These are phyloP conservation scores for Phytophthora crassamura DNA, from an alignment of 352 stramenopile species.

Conservation along the genomic window DNA sequence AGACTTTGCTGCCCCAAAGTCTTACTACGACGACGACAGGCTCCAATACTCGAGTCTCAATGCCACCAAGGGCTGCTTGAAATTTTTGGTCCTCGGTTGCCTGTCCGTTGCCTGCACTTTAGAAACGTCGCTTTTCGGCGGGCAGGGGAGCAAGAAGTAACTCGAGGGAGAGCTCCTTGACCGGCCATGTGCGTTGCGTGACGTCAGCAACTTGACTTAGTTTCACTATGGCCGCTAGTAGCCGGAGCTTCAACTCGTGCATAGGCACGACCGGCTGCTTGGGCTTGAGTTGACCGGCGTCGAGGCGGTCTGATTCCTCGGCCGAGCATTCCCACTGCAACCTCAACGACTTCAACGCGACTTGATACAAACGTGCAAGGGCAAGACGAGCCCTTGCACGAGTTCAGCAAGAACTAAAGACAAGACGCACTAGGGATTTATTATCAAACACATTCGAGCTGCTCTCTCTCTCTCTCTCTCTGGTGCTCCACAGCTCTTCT, in stretches of 20 bases:
- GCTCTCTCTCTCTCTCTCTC: too few relatives aligned
- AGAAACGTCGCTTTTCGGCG: too few relatives aligned
- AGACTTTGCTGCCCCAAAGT: too few relatives aligned
- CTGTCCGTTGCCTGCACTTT: too few relatives aligned
- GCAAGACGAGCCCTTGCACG: constrained; percentile 1
- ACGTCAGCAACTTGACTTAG: constrained; percentile 5
- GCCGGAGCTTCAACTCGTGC: constrained; percentile 31
- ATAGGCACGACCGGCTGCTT: constrained; percentile 26
- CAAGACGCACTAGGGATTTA: not conserved
- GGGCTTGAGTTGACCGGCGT: constrained; percentile 7
- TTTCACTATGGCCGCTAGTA: constrained; percentile 3
- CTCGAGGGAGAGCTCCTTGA: constrained; percentile 24
- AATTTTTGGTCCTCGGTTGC: too few relatives aligned
- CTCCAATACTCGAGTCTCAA: not conserved
- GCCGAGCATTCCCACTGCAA: constrained; percentile 4
- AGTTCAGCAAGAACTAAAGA: too few relatives aligned
- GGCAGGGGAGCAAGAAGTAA: not conserved
- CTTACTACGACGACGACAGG: too few relatives aligned
- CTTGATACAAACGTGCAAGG: constrained; percentile 30
- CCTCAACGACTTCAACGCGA: constrained; percentile 12
- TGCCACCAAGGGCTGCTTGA: constrained; percentile 10
- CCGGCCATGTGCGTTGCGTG: constrained; percentile 12
- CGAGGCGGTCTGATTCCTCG: constrained; percentile 20
- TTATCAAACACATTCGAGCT: too few relatives aligned
- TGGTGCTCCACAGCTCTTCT: too few relatives aligned